Evolutionary conservation across 2,329 filamentous ascomycete genomes (phyloP).

Genomic region (Aschersonia sp.): DNA sequence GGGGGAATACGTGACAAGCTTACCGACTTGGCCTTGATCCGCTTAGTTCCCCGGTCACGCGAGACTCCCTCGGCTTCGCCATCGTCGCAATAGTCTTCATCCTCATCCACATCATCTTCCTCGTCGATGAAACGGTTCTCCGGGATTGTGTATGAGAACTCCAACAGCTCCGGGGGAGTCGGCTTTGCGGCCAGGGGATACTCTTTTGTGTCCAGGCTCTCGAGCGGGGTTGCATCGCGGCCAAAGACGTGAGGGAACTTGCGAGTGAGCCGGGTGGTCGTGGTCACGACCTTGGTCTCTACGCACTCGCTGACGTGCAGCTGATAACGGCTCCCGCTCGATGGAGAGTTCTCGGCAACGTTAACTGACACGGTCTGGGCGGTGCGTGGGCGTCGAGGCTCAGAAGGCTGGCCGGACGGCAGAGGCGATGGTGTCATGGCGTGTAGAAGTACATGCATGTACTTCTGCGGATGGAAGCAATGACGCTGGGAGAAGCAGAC

Average conservation of each 20-base stretch:
- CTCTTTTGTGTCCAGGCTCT: constrained; percentile 68
- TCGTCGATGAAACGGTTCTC: constrained; percentile 7
- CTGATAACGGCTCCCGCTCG: constrained; percentile 26
- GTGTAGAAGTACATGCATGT: not conserved
- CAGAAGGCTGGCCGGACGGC: constrained; percentile 19
- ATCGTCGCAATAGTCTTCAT: constrained; percentile 8
- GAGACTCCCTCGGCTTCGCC: not conserved
- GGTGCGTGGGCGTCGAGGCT: constrained; percentile 18
- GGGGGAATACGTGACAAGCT: not conserved
- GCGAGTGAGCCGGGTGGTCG: constrained; percentile 77
- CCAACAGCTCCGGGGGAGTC: constrained; percentile 64
- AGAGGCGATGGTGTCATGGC: constrained; percentile 23
- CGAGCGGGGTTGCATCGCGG: constrained; percentile 53
- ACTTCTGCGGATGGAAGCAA: not conserved
- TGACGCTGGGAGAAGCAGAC: constrained; percentile 5
- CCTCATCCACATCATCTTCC: constrained; percentile 11
- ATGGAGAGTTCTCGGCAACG: constrained; percentile 24
- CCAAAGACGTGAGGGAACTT: constrained; percentile 77
- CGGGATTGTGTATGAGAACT: constrained; percentile 58
- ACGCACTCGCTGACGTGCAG: constrained; percentile 50
- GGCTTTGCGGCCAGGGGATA: constrained; percentile 77
- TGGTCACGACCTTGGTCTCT: constrained; percentile 64
- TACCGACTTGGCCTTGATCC: not conserved
- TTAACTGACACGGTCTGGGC: constrained; percentile 31
- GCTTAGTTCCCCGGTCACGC: not conserved